Conservation (phyloP, 331 rosid species). For the Quercus tomentella region DNA sequence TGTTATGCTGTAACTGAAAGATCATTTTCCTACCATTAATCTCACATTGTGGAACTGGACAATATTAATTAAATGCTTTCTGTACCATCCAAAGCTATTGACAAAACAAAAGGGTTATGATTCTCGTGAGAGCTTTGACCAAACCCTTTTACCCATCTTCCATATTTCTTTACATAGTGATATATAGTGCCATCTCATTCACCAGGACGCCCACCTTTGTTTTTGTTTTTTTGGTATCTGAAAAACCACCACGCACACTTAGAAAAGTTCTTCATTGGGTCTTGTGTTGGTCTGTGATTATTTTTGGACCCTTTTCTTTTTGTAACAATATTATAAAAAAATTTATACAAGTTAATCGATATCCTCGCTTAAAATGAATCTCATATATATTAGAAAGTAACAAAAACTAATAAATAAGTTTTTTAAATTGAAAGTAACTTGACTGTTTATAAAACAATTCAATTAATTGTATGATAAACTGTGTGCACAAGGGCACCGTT, state of each 20-base stretch:
- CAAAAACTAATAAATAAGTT: no score
- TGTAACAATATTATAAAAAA: no score
- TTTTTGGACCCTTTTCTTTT: not conserved
- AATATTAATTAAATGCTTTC: not conserved
- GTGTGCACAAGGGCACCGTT: no score
- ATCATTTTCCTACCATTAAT: not conserved
- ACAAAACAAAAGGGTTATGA: not conserved
- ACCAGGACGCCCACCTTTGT: not conserved
- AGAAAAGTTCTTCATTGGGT: conserved; percentile 3
- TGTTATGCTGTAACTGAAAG: not conserved
- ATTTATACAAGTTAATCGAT: no score
- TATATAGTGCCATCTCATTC: not conserved
- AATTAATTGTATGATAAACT: no score
- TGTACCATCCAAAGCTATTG: not conserved
- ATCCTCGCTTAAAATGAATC: no score
- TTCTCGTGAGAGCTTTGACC: not conserved
- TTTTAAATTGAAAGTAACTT: no score
- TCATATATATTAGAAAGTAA: no score
- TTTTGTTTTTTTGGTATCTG: not conserved
- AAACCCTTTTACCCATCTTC: not conserved
- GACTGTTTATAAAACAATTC: no score
- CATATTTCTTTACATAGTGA: not conserved
- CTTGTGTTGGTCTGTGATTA: not conserved
- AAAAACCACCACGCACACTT: conserved; percentile 18
- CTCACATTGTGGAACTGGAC: not conserved